Conservation (phyloP, 805 yeast species). For the Starmerella sp. region DNA sequence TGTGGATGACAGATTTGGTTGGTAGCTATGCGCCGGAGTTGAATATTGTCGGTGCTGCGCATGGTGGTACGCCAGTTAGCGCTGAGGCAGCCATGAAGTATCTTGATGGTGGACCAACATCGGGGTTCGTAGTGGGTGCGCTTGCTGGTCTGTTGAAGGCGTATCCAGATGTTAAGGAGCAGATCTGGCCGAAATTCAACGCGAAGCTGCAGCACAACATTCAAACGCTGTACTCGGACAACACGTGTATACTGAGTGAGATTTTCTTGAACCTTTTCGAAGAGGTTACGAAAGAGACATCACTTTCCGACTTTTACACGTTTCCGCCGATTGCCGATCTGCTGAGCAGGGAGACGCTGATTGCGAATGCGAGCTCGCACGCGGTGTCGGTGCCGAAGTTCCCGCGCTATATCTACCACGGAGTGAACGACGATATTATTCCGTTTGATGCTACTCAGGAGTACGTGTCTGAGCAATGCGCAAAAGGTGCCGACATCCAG, state of each 20-base stretch:
- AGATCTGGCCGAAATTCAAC: not conserved
- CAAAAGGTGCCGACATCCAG: slow-evolving; percentile 9
- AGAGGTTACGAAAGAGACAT: not conserved
- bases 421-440: slow-evolving; percentile 21
- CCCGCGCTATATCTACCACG: slow-evolving; percentile 23
- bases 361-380: not conserved
- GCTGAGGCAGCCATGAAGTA: slow-evolving; percentile 11
- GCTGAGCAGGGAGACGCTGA: not conserved
- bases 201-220: not conserved
- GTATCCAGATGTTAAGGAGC: slow-evolving; percentile 8
- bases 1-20: not conserved
- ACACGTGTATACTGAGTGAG: slow-evolving; percentile 3
- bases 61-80: slow-evolving; percentile 17
- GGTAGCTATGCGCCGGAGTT: not conserved
- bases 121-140: slow-evolving; percentile 24
- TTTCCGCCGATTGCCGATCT: not conserved
- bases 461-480: slow-evolving; percentile 9
- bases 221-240: not conserved
- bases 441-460: slow-evolving; percentile 16
- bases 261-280: not conserved
- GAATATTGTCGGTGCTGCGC: slow-evolving; percentile 9
- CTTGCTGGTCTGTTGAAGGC: slow-evolving; percentile 21
- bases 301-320: not conserved
- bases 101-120: slow-evolving; percentile 10
- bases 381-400: slow-evolving; percentile 17